Conservation (phyloP, 2,329 filamentous ascomycete genomes). For the Neonectria sp. region DNA sequence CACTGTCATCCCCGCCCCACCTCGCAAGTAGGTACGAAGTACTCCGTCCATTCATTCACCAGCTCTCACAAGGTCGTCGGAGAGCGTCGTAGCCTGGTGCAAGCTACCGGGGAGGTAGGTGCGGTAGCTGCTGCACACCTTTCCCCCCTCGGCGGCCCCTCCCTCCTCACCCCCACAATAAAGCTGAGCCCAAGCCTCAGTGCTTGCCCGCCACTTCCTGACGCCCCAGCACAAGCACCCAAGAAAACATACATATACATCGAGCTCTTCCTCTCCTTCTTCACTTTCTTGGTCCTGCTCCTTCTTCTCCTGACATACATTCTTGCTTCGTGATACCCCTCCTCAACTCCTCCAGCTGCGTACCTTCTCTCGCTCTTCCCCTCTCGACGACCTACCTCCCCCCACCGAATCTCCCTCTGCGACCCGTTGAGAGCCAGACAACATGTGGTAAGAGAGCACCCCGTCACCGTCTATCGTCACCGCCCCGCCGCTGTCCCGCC, state of each 20-base stretch:
- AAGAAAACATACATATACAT: constrained; percentile 45
- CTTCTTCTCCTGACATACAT: constrained; percentile 43
- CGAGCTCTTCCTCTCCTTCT: constrained; percentile 39
- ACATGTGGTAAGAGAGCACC: constrained; percentile 47
- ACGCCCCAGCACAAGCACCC: constrained; percentile 13
- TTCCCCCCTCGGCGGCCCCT: constrained; percentile 10
- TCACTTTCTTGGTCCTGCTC: constrained; percentile 39
- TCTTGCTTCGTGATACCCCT: constrained; percentile 51
- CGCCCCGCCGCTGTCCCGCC: constrained; percentile 5
- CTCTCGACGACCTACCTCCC: constrained; percentile 33
- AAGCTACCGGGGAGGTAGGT: not conserved
- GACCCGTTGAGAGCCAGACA: constrained; percentile 41
- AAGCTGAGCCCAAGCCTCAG: constrained; percentile 36
- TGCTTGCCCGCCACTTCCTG: constrained; percentile 25
- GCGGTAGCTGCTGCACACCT: constrained; percentile 24
- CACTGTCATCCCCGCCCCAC: constrained; percentile 46
- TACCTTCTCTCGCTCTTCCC: constrained; percentile 40
- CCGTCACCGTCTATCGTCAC: constrained; percentile 36
- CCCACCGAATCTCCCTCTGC: constrained; percentile 27
- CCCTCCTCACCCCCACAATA: constrained; percentile 31
- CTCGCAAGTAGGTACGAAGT: constrained; percentile 28
- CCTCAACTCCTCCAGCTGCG: constrained; percentile 32
- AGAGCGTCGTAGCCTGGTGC: not conserved
- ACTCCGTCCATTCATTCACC: not conserved
- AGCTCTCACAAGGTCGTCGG: not conserved